A percentile compares a stretch with the other conserved stretches of the same genome.
Evolutionary conservation across 345 rosid species (phyloP).

Genomic region (Anacardium occidentale): DNA sequence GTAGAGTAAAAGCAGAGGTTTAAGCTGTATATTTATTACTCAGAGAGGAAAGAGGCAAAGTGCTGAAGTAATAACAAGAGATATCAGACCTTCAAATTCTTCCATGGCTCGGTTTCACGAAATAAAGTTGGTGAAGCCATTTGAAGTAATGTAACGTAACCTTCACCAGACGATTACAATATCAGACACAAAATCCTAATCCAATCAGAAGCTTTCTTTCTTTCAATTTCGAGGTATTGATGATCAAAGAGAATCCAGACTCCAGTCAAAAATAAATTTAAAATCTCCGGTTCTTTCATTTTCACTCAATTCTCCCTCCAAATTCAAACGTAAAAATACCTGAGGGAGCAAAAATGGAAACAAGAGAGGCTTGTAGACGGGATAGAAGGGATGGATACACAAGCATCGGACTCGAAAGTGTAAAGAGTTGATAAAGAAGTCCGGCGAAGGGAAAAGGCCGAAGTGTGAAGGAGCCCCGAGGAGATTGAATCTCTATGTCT

Average conservation of each 20-base stretch:
- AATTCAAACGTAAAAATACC: slow-evolving; percentile 4
- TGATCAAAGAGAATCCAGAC: slow-evolving; percentile 5
- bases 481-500: slow-evolving; percentile 5
- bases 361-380: not conserved
- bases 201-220: not conserved
- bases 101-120: slow-evolving; percentile 74
- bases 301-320: not conserved
- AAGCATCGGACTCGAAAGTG: not conserved
- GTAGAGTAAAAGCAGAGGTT: too few relatives aligned
- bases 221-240: too few relatives aligned
- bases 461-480: not conserved
- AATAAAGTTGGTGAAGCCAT: slow-evolving; percentile 74
- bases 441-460: not conserved
- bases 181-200: not conserved
- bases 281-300: not conserved
- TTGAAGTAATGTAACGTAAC: slow-evolving; percentile 12
- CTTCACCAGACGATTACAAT: not conserved
- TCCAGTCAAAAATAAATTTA: not conserved
- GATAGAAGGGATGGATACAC: not conserved
- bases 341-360: not conserved
- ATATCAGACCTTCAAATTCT: slow-evolving; percentile 94
- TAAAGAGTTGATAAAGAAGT: not conserved
- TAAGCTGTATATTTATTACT: too few relatives aligned
- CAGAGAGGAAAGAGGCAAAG: too few relatives aligned
- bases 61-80: too few relatives aligned